Evolutionary conservation across 116 monocot genomes (phyloP).

Genomic region (Trichopus zeylanicus): DNA sequence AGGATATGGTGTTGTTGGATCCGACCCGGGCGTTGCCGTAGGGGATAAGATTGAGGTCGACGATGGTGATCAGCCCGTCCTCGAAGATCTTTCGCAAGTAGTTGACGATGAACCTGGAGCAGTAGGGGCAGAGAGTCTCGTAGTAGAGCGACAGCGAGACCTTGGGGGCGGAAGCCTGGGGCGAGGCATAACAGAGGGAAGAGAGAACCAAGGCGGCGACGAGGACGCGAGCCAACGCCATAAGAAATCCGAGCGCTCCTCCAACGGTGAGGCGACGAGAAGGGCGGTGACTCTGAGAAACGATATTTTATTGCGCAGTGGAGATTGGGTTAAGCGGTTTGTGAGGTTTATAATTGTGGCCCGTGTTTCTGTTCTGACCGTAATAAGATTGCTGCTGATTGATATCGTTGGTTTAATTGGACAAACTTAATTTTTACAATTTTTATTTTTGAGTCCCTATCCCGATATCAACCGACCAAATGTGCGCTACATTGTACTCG

Average conservation of each 20-base stretch:
- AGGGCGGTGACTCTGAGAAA: background rate
- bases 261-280: background rate
- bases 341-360: too few relatives aligned
- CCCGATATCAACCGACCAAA: too few relatives aligned
- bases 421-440: too few relatives aligned
- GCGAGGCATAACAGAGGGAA: background rate
- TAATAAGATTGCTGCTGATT: too few relatives aligned
- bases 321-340: too few relatives aligned
- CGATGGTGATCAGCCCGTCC: slow-evolving; percentile 57
- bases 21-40: slow-evolving; percentile 77
- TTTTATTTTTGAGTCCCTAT: too few relatives aligned
- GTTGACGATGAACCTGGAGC: slow-evolving; percentile 76
- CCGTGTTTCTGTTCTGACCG: too few relatives aligned
- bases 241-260: too few relatives aligned
- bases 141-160: slow-evolving; percentile 72
- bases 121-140: slow-evolving; percentile 91
- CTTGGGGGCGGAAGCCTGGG: slow-evolving; percentile 15
- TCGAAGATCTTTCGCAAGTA: slow-evolving; percentile 68
- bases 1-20: slow-evolving; percentile 57
- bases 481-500: too few relatives aligned
- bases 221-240: slow-evolving; percentile 14
- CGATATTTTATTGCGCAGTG: too few relatives aligned
- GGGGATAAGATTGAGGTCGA: slow-evolving; percentile 85
- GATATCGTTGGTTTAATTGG: too few relatives aligned
- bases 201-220: slow-evolving; percentile 12